Evolutionary conservation across 164 flowering plant genomes (phyloP).

Genomic region (Sedum album): DNA sequence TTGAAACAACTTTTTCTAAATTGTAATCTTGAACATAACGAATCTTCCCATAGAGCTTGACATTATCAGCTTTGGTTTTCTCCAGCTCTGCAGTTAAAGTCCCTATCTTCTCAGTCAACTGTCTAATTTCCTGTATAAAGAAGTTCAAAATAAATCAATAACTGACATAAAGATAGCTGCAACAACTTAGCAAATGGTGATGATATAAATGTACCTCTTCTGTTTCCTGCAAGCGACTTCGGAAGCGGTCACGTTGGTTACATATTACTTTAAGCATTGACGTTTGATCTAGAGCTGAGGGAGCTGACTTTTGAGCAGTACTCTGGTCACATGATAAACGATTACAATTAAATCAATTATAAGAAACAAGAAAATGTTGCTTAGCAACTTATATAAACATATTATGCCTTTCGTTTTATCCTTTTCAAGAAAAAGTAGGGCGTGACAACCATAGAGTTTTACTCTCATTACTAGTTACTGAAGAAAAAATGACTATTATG

Average conservation of each 20-base stretch:
- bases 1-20: conserved; percentile 80
- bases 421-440: too few species aligned
- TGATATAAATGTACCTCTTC: conserved; percentile 58
- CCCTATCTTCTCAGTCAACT: conserved; percentile 82
- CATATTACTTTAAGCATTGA: conserved; percentile 99
- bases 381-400: too few species aligned
- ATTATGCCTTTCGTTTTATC: too few species aligned
- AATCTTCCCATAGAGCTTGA: conserved; percentile 93
- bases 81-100: conserved; percentile 62
- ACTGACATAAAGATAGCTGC: not conserved
- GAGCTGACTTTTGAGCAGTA: conserved; percentile 49
- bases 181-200: not conserved
- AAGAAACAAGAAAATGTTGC: not conserved
- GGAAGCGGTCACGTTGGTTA: conserved; percentile 92
- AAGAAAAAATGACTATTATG: not conserved
- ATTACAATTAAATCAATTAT: not conserved
- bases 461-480: not conserved
- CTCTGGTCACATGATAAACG: conserved; percentile 27
- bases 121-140: conserved; percentile 66
- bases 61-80: conserved; percentile 92
- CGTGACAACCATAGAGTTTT: too few species aligned
- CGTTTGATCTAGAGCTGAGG: conserved; percentile 82
- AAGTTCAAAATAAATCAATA: not conserved
- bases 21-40: conserved; percentile 98
- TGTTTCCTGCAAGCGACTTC: conserved; percentile 78